These are phyloP conservation scores for Conidiobolus incongruus DNA, from an alignment of 371 early-diverging fungal genomes.

Conservation along the genomic window DNA sequence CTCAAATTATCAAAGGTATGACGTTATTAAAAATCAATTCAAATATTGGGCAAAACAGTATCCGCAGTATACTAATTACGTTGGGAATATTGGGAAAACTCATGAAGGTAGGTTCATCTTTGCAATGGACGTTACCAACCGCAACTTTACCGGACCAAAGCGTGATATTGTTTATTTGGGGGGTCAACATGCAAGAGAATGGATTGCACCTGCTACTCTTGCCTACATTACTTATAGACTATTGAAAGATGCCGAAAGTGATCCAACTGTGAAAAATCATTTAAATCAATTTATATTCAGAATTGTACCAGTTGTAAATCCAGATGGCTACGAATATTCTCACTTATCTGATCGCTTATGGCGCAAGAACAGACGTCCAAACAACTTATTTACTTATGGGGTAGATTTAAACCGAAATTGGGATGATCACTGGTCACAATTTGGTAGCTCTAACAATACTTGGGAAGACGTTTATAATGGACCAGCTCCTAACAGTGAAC, in stretches of 20 bases:
- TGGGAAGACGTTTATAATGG: constrained; percentile 27
- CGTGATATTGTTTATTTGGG: neutral
- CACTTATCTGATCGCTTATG: constrained; percentile 13
- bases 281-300: constrained; percentile 8
- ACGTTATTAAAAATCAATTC: too few species aligned
- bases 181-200: constrained; percentile 3
- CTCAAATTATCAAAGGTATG: too few species aligned
- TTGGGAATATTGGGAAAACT: too few species aligned
- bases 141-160: too few species aligned
- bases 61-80: too few species aligned
- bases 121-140: too few species aligned
- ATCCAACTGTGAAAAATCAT: neutral
- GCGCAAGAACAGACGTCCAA: constrained; percentile 14
- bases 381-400: constrained; percentile 9
- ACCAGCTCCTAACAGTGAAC: constrained; percentile 20
- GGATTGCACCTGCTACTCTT: constrained; percentile 3
- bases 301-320: constrained; percentile 21
- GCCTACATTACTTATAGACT: neutral
- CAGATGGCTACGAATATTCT: constrained; percentile 21
- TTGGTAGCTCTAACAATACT: constrained; percentile 20
- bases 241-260: neutral
- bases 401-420: constrained; percentile 25
- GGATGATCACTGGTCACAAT: constrained; percentile 26
- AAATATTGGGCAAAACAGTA: too few species aligned
- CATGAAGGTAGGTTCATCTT: too few species aligned